Conservation (phyloP, 805 yeast genomes). For the Suhomyces pyralidae region DNA sequence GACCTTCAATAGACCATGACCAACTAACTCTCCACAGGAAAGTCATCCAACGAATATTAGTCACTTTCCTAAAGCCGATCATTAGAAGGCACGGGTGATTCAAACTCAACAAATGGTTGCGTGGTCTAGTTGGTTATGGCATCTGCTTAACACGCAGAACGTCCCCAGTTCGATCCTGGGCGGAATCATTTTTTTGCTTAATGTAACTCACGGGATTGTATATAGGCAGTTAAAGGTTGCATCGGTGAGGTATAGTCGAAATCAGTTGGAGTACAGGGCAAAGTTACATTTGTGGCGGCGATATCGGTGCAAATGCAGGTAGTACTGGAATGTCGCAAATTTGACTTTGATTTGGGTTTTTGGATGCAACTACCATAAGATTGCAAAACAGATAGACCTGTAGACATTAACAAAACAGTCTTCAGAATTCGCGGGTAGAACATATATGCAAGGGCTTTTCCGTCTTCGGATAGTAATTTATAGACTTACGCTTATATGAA, state of each 20-base stretch:
- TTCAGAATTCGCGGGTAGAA: background rate
- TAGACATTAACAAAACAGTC: background rate
- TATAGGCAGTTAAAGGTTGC: background rate
- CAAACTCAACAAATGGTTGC: conserved; percentile 53
- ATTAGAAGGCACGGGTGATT: too few species aligned
- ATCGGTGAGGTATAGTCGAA: background rate
- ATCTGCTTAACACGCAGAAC: conserved; percentile 99
- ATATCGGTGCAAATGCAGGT: background rate
- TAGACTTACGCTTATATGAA: background rate
- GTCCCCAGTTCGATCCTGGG: conserved; percentile 99
- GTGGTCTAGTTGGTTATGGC: conserved; percentile 99
- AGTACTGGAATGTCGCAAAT: background rate
- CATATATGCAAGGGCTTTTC: background rate
- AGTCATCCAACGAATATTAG: background rate
- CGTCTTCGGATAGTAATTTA: background rate
- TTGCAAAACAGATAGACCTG: background rate
- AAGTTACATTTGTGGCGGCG: background rate
- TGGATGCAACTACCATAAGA: background rate
- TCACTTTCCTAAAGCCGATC: background rate
- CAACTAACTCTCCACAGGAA: background rate
- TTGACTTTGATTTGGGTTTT: background rate
- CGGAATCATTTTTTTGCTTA: conserved; percentile 62
- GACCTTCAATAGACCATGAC: background rate
- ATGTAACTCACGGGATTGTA: background rate
- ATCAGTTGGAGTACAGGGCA: background rate